Evolutionary conservation across 1,139 yeast genomes (phyloP).

Genomic region (Hemisphaericaspora xylofermentans): DNA sequence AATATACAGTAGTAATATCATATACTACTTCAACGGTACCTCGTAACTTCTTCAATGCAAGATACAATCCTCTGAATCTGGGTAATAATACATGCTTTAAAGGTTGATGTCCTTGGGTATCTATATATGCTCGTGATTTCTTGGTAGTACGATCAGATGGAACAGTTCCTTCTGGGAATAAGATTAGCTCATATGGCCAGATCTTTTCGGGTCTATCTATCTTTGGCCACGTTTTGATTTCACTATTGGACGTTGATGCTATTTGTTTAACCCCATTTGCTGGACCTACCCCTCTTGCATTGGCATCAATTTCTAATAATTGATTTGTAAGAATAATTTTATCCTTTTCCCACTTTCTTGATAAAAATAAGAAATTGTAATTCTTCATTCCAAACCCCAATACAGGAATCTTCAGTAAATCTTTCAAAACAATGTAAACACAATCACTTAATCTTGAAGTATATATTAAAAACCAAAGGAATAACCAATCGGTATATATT

Average conservation of each 20-base stretch:
- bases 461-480: slow-evolving; percentile 83
- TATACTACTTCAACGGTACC: slow-evolving; percentile 67
- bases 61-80: slow-evolving; percentile 74
- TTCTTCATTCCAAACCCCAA: slow-evolving; percentile 86
- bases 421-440: slow-evolving; percentile 76
- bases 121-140: slow-evolving; percentile 58
- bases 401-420: slow-evolving; percentile 70
- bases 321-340: slow-evolving; percentile 56
- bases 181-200: slow-evolving; percentile 55
- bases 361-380: slow-evolving; percentile 74
- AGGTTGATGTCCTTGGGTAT: slow-evolving; percentile 44
- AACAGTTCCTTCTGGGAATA: slow-evolving; percentile 97
- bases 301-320: slow-evolving; percentile 55
- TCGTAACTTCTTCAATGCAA: slow-evolving; percentile 58
- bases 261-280: slow-evolving; percentile 45
- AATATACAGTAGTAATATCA: slow-evolving; percentile 82
- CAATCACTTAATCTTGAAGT: slow-evolving; percentile 64
- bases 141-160: slow-evolving; percentile 63
- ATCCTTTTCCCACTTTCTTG: slow-evolving; percentile 84
- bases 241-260: slow-evolving; percentile 5
- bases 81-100: slow-evolving; percentile 76
- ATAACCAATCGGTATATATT: slow-evolving; percentile 93
- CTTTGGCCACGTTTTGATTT: slow-evolving; percentile 35
- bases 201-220: slow-evolving; percentile 30
- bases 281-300: slow-evolving; percentile 52